Evolutionary conservation across 805 yeast genomes (phyloP).

Genomic region (Starmerella powellii): DNA sequence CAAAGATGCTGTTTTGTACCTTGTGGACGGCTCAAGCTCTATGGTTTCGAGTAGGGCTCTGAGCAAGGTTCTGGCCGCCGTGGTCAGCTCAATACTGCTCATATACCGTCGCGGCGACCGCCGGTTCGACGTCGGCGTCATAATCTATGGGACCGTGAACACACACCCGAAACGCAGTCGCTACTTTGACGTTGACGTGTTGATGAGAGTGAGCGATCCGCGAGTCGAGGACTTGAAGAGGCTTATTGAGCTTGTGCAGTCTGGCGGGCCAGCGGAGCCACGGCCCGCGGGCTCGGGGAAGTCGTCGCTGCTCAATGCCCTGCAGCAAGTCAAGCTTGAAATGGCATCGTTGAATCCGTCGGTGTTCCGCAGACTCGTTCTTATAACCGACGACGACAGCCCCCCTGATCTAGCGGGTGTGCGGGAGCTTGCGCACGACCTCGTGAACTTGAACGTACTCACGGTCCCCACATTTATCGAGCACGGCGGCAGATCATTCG

Average conservation of each 20-base stretch:
- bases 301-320: background rate
- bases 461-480: conserved; percentile 1
- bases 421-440: background rate
- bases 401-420: background rate
- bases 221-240: background rate
- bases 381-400: background rate
- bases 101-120: background rate
- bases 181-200: background rate
- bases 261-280: no score
- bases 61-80: background rate
- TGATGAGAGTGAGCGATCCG: conserved; percentile 1
- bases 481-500: background rate
- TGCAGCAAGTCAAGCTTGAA: conserved; percentile 1
- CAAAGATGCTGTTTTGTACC: conserved; percentile 6
- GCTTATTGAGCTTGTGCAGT: background rate
- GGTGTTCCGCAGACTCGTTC: conserved; percentile 1
- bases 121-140: conserved; percentile 4
- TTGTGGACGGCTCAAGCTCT: conserved; percentile 1
- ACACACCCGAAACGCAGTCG: background rate
- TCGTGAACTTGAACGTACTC: conserved; percentile 2
- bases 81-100: background rate
- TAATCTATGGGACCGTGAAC: background rate
- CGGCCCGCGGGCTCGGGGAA: background rate
- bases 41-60: background rate
- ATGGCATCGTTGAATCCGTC: background rate